These are phyloP conservation scores for Aspergillus tubingensis DNA, from an alignment of 2,329 filamentous ascomycete species.

Conservation along the genomic window DNA sequence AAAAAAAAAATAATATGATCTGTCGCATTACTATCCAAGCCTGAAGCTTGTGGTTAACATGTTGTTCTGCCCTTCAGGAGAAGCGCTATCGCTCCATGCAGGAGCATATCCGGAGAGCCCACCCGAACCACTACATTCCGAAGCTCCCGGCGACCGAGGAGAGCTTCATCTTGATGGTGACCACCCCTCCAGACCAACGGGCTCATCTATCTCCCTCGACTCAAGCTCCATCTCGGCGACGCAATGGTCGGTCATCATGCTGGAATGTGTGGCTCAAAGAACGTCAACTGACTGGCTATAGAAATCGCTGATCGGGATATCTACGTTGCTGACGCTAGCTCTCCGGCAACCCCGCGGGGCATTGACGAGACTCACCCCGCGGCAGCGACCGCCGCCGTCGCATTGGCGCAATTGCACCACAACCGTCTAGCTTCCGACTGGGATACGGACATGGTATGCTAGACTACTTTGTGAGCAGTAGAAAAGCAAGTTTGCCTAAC, in stretches of 20 bases:
- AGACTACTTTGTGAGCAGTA: constrained; percentile 35
- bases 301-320: constrained; percentile 65
- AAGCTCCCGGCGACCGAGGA: constrained; percentile 98
- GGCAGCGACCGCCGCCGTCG: constrained; percentile 79
- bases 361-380: constrained; percentile 68
- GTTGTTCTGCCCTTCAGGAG: constrained; percentile 60
- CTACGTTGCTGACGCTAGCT: constrained; percentile 68
- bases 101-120: constrained; percentile 96
- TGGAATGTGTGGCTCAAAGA: neutral
- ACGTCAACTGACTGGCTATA: constrained; percentile 24
- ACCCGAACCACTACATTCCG: constrained; percentile 95
- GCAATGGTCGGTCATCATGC: constrained; percentile 39
- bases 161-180: constrained; percentile 96
- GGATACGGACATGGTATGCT: constrained; percentile 74
- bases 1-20: neutral
- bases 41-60: constrained; percentile 10
- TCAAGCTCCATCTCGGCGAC: constrained; percentile 37
- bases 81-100: constrained; percentile 98
- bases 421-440: constrained; percentile 75
- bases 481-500: constrained; percentile 18
- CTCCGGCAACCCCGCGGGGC: constrained; percentile 67
- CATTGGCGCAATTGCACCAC: constrained; percentile 79
- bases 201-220: constrained; percentile 54
- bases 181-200: constrained; percentile 76
- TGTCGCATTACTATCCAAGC: neutral